These are phyloP conservation scores for Ostreobium quekettii DNA, from an alignment of 139 green algal genomes.

Conservation along the genomic window DNA sequence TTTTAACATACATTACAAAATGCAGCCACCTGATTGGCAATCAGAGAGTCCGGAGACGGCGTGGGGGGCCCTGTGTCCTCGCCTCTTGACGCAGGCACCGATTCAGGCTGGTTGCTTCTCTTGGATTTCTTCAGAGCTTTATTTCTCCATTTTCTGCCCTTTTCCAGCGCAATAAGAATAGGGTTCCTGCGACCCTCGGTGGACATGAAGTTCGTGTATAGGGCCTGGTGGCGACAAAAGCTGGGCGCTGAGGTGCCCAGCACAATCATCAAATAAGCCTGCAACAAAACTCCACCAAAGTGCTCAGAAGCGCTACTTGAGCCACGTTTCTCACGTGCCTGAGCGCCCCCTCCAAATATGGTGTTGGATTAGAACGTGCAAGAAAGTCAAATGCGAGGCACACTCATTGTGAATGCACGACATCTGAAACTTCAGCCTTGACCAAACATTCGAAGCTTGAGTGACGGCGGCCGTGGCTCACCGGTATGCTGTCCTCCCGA, in stretches of 20 bases:
- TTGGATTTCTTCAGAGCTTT: background rate
- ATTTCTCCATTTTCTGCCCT: background rate
- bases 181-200: background rate
- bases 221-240: slow-evolving; percentile 12
- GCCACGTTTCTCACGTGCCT: too few species aligned
- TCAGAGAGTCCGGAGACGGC: background rate
- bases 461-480: too few species aligned
- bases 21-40: background rate
- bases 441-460: too few species aligned
- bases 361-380: too few species aligned
- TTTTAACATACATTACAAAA: too few species aligned
- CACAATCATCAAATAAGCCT: slow-evolving; percentile 19
- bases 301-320: too few species aligned
- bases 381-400: too few species aligned
- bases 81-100: background rate
- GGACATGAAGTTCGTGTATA: background rate
- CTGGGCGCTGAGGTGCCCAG: background rate
- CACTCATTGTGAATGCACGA: slow-evolving; percentile 4
- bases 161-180: background rate
- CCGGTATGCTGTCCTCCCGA: slow-evolving; percentile 9
- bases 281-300: too few species aligned
- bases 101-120: slow-evolving; percentile 9
- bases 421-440: too few species aligned
- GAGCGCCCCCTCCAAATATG: too few species aligned
- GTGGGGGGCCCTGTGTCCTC: background rate